Conservation (phyloP, 2,329 filamentous ascomycete genomes). For the Polychaeton citri region DNA sequence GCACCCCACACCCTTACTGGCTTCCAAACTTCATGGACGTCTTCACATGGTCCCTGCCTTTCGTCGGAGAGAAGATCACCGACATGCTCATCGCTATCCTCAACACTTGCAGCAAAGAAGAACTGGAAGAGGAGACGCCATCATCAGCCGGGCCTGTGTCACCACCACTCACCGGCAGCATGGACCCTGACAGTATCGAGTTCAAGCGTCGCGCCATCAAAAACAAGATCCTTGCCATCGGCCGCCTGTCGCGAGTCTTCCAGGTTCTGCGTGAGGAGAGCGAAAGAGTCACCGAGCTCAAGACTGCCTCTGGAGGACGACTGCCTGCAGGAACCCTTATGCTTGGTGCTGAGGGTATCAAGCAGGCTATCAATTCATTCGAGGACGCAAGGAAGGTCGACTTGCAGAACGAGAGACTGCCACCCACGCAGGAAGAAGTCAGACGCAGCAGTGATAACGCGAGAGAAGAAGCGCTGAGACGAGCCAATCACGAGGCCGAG, state of each 20-base stretch:
- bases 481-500: slow-evolving; percentile 76
- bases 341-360: slow-evolving; percentile 96
- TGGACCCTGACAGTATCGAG: slow-evolving; percentile 77
- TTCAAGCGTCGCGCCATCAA: slow-evolving; percentile 95
- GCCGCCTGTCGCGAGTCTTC: slow-evolving; percentile 91
- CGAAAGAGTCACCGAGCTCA: slow-evolving; percentile 91
- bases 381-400: slow-evolving; percentile 96
- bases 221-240: slow-evolving; percentile 98
- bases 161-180: slow-evolving; percentile 48
- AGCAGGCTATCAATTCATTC: slow-evolving; percentile 92
- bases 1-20: slow-evolving; percentile 98
- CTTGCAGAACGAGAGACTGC: slow-evolving; percentile 87
- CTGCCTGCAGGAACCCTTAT: slow-evolving; percentile 92
- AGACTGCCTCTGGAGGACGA: slow-evolving; percentile 86
- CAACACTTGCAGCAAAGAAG: slow-evolving; percentile 96
- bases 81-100: slow-evolving; percentile 99
- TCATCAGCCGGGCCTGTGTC: slow-evolving; percentile 53
- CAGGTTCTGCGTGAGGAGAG: slow-evolving; percentile 96
- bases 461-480: slow-evolving; percentile 67
- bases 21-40: slow-evolving; percentile 99
- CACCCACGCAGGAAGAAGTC: slow-evolving; percentile 86
- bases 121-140: slow-evolving; percentile 79
- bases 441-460: slow-evolving; percentile 70
- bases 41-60: slow-evolving; percentile 98
- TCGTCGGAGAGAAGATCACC: slow-evolving; percentile 95